Evolutionary conservation across 2,329 filamentous ascomycete genomes (phyloP), one percentile per base, ranked within the genome.

Genomic region (Mycosphaerelloides madeirae): DNA sequence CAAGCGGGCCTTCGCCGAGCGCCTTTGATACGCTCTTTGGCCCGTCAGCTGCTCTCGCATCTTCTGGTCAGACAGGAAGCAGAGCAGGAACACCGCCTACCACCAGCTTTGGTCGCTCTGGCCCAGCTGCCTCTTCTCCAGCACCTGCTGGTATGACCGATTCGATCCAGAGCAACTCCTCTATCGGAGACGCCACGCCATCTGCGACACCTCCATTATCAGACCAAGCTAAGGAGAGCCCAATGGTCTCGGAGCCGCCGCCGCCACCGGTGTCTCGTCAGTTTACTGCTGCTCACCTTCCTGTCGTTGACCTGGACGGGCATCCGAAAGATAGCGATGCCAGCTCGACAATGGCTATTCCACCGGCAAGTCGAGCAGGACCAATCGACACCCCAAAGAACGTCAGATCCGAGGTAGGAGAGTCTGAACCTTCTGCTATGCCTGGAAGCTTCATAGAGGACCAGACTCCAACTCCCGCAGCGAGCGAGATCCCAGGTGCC

Each of bases 181-280:
- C 58, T 15, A 35, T 43, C 12, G 58, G 59, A 15, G 66, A 65
- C 44, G 42, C 71, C 59, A 85, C 72, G 59, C 84, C 73, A 65
- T 84, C 72, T 63, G 79, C 71, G 43, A 85, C 75, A 65, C 77
- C 85, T 63, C 68, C 83, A 67, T 66, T 74, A 11, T 73, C 74
- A 14, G 29, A 72, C 65, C 29, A 71, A 15, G 52, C 74, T 46
- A 69, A 73, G 46, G 72, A 73, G 35, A 72, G 76, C 20, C 80
- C 82, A 9, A 67, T 77, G 44, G 71, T 73, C 32, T 69, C 68
- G 38, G 81, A 86, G 33, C 72, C 73, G 15, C 79, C 83, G 29
- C 83, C 84, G 22, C 82, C 84, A 16, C 78, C 85, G 12, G 82
- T 85, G 63, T 85, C 85, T 16, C 77, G 83, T 47, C 88, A 94